Base-by-base conservation (phyloP, 1,284 basidiomycete species). In the Coriolopsis trogii region DNA sequence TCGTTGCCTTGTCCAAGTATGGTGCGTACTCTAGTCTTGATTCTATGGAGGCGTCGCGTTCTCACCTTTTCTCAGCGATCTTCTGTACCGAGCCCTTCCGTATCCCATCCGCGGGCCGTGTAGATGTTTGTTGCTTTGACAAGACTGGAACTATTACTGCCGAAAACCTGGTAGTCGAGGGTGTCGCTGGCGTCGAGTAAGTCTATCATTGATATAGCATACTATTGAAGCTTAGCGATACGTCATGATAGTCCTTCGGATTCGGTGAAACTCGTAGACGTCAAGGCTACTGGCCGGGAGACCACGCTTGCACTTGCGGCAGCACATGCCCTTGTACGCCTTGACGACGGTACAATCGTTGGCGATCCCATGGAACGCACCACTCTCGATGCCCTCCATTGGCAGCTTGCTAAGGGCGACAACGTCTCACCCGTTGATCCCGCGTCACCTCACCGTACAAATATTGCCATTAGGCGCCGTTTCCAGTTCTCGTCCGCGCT, bases 341-440 rank as follows among this genome's bases (percentile, higher is more conserved):
- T 99, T 31, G 91, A 93, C 60, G 95, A 98, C 65, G 96, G 94
- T 4, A 88, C 87, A 1, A 78, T 97, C 30, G 95, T 99, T 29
- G 97, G 96, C 13, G 97, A 99, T 68, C 96, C 97, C 0, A 99
- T 99, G 96, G 96, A 99, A 72, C 96, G 96, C 75, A 96, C 93
- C 0, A 96, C 96, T 0, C 75, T 99, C 15, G 92, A 95, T 59
- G 90, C 94, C 1, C 79, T 99, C 40, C 87, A 92, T 52, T 99
- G 96, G 96, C 84, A 87, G 58, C 70, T 99, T 18, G 78, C 77
- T 31, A 90, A 88, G 72, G 91, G 91, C 80, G 92, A 95, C 65
- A 70, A 77, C 13, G 77, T 96, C 55, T 70, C 82, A 2, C 87
- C 92, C 0, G 70, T 77, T 26, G 73, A 76, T 8, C 70, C 73